Percentiles rank a stretch among this genome's conserved stretches.
Evolutionary conservation across 2,329 filamentous ascomycete species (phyloP).

Genomic region (Colletotrichum musae): DNA sequence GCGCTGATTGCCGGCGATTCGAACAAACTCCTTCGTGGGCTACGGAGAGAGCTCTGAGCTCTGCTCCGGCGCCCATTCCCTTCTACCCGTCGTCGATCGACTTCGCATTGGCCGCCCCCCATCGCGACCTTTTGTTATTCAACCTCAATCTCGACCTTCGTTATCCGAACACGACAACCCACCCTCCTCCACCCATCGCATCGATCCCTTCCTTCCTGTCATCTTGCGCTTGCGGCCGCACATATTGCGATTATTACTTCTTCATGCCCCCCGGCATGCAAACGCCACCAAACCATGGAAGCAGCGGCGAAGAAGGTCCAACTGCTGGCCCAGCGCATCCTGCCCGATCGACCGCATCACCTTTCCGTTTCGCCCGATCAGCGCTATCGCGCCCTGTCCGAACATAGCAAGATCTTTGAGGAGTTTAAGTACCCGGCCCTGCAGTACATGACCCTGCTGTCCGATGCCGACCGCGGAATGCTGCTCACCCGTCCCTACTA

Average conservation of each 20-base stretch:
- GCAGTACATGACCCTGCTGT: slow-evolving; percentile 71
- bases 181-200: slow-evolving; percentile 17
- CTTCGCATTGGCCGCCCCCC: slow-evolving; percentile 30
- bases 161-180: slow-evolving; percentile 28
- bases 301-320: slow-evolving; percentile 71
- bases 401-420: slow-evolving; percentile 58
- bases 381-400: slow-evolving; percentile 61
- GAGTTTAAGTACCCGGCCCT: slow-evolving; percentile 65
- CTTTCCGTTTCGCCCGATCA: slow-evolving; percentile 64
- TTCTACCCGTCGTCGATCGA: slow-evolving; percentile 16
- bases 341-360: slow-evolving; percentile 68
- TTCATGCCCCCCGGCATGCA: slow-evolving; percentile 43
- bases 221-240: slow-evolving; percentile 25
- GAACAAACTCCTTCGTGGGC: slow-evolving; percentile 40
- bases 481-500: slow-evolving; percentile 71
- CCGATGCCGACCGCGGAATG: slow-evolving; percentile 70
- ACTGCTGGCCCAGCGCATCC: slow-evolving; percentile 65
- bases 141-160: slow-evolving; percentile 24
- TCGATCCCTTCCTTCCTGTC: slow-evolving; percentile 1
- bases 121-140: slow-evolving; percentile 40
- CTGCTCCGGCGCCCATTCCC: slow-evolving; percentile 45
- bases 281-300: slow-evolving; percentile 66
- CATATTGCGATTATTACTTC: slow-evolving; percentile 25
- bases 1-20: slow-evolving; percentile 29
- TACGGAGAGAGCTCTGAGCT: slow-evolving; percentile 46